Evolutionary conservation across 257 asterid genomes (phyloP).

Genomic region (Scutellaria barbata): DNA sequence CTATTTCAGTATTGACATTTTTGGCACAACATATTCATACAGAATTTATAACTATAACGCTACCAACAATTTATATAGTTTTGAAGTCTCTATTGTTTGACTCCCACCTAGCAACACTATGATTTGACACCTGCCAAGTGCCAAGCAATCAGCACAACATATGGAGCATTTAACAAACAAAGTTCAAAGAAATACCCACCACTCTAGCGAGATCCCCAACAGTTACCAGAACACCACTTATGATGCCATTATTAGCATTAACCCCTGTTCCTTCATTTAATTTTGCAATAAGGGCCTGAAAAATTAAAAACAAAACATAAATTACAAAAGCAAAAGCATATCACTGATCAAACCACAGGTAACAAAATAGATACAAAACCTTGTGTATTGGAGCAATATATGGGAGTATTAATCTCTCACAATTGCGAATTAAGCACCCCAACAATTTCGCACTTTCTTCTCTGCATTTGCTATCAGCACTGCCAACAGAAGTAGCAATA

Average conservation of each 20-base stretch:
- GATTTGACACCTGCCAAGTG: too few species aligned
- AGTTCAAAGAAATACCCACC: slow-evolving; percentile 60
- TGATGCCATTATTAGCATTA: slow-evolving; percentile 90
- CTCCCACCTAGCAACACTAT: too few species aligned
- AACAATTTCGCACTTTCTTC: slow-evolving; percentile 98
- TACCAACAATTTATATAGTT: neutral
- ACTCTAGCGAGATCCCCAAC: slow-evolving; percentile 99
- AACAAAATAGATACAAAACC: slow-evolving; percentile 49
- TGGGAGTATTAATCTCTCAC: slow-evolving; percentile 92
- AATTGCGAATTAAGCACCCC: slow-evolving; percentile 97
- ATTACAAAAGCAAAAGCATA: slow-evolving; percentile 33
- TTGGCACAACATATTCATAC: neutral
- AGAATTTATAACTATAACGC: slow-evolving; percentile 13
- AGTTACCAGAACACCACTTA: slow-evolving; percentile 96
- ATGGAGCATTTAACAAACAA: slow-evolving; percentile 3
- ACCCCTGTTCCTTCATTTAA: slow-evolving; percentile 93
- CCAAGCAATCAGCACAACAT: neutral
- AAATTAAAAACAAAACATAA: slow-evolving; percentile 19
- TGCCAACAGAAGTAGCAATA: slow-evolving; percentile 54
- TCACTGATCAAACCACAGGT: slow-evolving; percentile 18
- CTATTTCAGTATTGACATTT: neutral
- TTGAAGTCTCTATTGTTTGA: too few species aligned
- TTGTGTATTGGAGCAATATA: slow-evolving; percentile 96
- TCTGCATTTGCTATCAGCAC: slow-evolving; percentile 97
- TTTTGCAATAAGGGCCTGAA: slow-evolving; percentile 94